Evolutionary conservation across 129 eudicot genomes (phyloP).

Genomic region (Logfia minima): DNA sequence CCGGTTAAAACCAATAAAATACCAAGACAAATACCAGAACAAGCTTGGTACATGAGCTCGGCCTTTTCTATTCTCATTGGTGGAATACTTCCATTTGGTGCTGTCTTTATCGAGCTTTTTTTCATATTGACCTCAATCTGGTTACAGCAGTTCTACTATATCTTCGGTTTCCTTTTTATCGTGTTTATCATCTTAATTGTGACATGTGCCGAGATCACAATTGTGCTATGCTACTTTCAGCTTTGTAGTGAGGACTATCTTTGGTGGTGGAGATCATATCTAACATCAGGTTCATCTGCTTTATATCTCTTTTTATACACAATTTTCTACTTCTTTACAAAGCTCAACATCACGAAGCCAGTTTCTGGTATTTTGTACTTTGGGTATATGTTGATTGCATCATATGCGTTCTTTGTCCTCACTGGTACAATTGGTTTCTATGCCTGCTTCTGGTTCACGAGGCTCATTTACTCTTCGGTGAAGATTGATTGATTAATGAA

Average conservation of each 20-base stretch:
- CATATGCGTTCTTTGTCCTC: constrained; percentile 67
- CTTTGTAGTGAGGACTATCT: constrained; percentile 72
- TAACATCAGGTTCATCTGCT: constrained; percentile 74
- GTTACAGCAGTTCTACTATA: constrained; percentile 69
- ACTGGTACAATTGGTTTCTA: constrained; percentile 74
- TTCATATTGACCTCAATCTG: constrained; percentile 74
- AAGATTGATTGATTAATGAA: constrained; percentile 50
- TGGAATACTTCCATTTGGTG: constrained; percentile 69
- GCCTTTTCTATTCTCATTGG: constrained; percentile 70
- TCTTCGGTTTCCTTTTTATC: constrained; percentile 72
- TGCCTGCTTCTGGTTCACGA: constrained; percentile 82
- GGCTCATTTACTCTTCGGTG: constrained; percentile 77
- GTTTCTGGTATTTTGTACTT: constrained; percentile 74
- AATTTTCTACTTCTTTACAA: constrained; percentile 68
- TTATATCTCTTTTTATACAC: constrained; percentile 65
- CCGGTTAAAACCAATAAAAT: constrained; percentile 75
- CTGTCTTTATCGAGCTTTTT: constrained; percentile 72
- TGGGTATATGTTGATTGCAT: constrained; percentile 73
- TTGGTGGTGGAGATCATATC: constrained; percentile 83
- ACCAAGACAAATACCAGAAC: constrained; percentile 79
- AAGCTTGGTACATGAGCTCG: constrained; percentile 80
- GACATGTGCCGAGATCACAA: constrained; percentile 73
- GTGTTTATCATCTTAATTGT: constrained; percentile 58
- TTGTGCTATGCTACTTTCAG: constrained; percentile 78
- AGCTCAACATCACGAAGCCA: constrained; percentile 66